These are phyloP conservation scores for Daldinia childiae DNA, from an alignment of 495 filamentous ascomycete genomes.

Conservation along the genomic window DNA sequence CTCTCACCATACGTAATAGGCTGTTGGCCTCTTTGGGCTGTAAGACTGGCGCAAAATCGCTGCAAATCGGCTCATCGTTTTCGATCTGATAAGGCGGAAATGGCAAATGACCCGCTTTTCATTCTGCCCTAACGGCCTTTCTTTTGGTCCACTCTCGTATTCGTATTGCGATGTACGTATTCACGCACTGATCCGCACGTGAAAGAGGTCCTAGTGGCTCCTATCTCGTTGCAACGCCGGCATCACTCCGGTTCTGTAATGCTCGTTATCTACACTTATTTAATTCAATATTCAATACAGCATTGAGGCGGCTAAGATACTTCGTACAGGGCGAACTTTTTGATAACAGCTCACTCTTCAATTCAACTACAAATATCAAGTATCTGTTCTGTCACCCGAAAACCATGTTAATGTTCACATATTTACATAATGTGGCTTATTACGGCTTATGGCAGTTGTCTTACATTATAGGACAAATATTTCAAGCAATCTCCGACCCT, in stretches of 20 bases:
- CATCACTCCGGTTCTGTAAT: neutral
- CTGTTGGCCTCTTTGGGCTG: conserved; percentile 24
- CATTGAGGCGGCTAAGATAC: conserved; percentile 11
- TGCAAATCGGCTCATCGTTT: conserved; percentile 36
- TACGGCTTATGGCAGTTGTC: conserved; percentile 17
- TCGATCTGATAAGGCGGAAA: conserved; percentile 42
- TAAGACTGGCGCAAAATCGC: conserved; percentile 9
- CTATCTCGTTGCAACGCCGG: neutral
- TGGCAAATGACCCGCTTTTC: conserved; percentile 26
- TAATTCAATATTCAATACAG: neutral
- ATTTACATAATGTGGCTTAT: conserved; percentile 4
- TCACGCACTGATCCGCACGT: neutral
- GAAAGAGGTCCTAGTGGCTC: neutral
- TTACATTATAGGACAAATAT: neutral
- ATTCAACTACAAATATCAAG: conserved; percentile 7
- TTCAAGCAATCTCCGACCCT: neutral
- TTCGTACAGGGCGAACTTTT: conserved; percentile 11
- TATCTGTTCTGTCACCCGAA: conserved; percentile 8
- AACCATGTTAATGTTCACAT: neutral
- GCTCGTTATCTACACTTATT: neutral
- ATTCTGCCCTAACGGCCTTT: conserved; percentile 25
- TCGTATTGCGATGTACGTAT: conserved; percentile 27
- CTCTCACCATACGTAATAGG: conserved; percentile 22
- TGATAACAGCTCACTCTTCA: conserved; percentile 24
- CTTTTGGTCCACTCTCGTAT: conserved; percentile 20